These are phyloP conservation scores for Nitzschia sp. DNA, from an alignment of 108 stramenopile genomes.

Conservation along the genomic window DNA sequence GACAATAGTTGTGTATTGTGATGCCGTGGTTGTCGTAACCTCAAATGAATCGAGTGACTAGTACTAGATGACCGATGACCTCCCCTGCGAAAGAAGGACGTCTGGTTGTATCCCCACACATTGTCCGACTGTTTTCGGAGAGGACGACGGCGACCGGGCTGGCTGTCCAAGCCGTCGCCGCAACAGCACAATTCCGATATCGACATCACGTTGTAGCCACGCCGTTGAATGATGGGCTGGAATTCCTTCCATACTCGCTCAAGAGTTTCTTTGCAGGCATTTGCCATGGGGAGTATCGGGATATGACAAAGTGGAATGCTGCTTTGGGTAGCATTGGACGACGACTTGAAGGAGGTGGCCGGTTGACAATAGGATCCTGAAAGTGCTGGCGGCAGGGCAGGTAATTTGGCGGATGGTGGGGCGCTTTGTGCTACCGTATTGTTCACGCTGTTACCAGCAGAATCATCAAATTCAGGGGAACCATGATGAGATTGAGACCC, in stretches of 20 bases:
- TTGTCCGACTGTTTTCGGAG: slow-evolving; percentile 50
- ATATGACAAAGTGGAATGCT: slow-evolving; percentile 36
- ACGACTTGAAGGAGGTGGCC: neutral
- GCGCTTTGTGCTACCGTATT: neutral
- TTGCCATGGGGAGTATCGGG: slow-evolving; percentile 47
- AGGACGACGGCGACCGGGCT: slow-evolving; percentile 11
- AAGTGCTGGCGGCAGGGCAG: neutral
- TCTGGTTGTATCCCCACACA: slow-evolving; percentile 81
- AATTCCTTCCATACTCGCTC: slow-evolving; percentile 69
- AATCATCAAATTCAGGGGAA: neutral
- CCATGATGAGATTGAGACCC: too few species aligned
- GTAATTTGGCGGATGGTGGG: neutral
- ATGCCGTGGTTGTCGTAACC: slow-evolving; percentile 59
- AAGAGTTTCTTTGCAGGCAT: slow-evolving; percentile 45
- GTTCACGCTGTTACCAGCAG: neutral
- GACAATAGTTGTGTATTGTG: slow-evolving; percentile 39
- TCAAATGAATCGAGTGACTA: slow-evolving; percentile 68
- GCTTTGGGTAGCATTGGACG: neutral
- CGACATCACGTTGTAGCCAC: slow-evolving; percentile 64
- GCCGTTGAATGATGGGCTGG: slow-evolving; percentile 52
- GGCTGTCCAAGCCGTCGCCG: slow-evolving; percentile 63
- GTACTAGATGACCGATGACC: neutral
- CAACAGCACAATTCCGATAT: slow-evolving; percentile 87
- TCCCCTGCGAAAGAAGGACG: slow-evolving; percentile 18
- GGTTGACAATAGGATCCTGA: slow-evolving; percentile 13